Evolutionary conservation across 805 yeast genomes (phyloP).

Genomic region (Candida arabinofermentans): DNA sequence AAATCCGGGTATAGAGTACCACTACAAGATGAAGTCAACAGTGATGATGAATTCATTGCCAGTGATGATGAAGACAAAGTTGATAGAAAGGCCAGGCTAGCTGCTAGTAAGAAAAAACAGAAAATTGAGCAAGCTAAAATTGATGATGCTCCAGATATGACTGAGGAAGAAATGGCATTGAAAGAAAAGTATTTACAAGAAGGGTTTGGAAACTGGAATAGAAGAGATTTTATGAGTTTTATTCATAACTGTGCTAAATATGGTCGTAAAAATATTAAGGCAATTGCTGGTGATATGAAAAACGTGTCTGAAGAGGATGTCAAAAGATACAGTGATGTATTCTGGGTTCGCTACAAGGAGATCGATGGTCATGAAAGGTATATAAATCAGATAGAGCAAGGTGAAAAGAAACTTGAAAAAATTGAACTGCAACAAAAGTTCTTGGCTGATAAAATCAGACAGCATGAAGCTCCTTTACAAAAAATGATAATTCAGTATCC

Average conservation of each 20-base stretch:
- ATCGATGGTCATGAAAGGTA: slow-evolving; percentile 73
- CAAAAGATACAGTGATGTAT: slow-evolving; percentile 49
- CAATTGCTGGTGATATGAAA: slow-evolving; percentile 53
- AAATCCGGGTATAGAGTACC: slow-evolving; percentile 56
- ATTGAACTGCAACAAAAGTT: slow-evolving; percentile 51
- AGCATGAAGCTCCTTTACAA: slow-evolving; percentile 54
- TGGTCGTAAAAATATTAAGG: slow-evolving; percentile 50
- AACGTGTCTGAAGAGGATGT: slow-evolving; percentile 59
- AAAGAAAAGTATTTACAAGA: slow-evolving; percentile 51
- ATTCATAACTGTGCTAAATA: slow-evolving; percentile 64
- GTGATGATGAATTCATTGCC: slow-evolving; percentile 44
- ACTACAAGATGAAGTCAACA: slow-evolving; percentile 54
- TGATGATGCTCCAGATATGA: slow-evolving; percentile 52
- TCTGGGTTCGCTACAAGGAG: slow-evolving; percentile 58
- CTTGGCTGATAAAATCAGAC: slow-evolving; percentile 49
- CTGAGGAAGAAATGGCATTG: slow-evolving; percentile 54
- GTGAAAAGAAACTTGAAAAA: slow-evolving; percentile 63
- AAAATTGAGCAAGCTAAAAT: slow-evolving; percentile 51
- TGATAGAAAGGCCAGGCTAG: slow-evolving; percentile 21
- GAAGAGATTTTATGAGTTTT: slow-evolving; percentile 70
- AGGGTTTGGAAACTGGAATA: slow-evolving; percentile 66
- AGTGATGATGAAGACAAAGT: slow-evolving; percentile 29
- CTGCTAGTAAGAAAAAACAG: slow-evolving; percentile 32
- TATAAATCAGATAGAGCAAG: slow-evolving; percentile 64
- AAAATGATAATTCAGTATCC: slow-evolving; percentile 68